Base-by-base conservation (phyloP, 495 filamentous ascomycete genomes). In the Podospora didyma region DNA sequence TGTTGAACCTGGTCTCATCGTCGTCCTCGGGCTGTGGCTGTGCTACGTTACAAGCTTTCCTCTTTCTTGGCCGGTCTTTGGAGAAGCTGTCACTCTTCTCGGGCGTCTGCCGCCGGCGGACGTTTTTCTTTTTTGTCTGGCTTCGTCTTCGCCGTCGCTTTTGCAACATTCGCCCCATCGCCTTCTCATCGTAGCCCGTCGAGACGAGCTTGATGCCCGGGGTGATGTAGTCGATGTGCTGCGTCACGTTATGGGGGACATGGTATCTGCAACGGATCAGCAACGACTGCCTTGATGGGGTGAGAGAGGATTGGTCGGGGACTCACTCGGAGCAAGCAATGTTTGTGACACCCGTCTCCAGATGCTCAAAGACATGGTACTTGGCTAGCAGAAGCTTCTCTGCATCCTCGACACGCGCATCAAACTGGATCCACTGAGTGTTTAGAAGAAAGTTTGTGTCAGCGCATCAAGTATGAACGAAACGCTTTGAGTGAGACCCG, bases 141-240 rank as follows among this genome's bases (percentile, higher is more conserved):
- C 3, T n/a, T 21, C 48, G 23, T 4, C 48, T 12, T 5, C 37
- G 28, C 42, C 45, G 50, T 35, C 23, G 58, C n/a, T n/a, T n/a
- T n/a, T n/a, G n/a, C n/a, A n/a, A n/a, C 50, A 20, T 58, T 53
- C 19, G 37, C 53, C 58, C 67, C n/a, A 34, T 22, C 9, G 59
- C 31, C 19, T 57, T 50, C 22, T 58, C 59, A 2, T 57, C 52
- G 21, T 42, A 49, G 2, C 56, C 59, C 10, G 49, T 48, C 2
- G 62, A 50, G 42, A 61, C 53, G 34, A 78, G 62, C 51, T 74
- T 76, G 54, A 81, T 69, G 9, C 80, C 80, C 0, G 82, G 81
- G 0, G 75, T 84, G 28, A 84, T 74, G 55, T 81, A 83, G 69
- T 86, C 83, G 26, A 86, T 67, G 56, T 86, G 79, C 5, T 66